phyloP scores from a whole-genome alignment of 805 yeast species.

The Candida verbasci region DNA sequence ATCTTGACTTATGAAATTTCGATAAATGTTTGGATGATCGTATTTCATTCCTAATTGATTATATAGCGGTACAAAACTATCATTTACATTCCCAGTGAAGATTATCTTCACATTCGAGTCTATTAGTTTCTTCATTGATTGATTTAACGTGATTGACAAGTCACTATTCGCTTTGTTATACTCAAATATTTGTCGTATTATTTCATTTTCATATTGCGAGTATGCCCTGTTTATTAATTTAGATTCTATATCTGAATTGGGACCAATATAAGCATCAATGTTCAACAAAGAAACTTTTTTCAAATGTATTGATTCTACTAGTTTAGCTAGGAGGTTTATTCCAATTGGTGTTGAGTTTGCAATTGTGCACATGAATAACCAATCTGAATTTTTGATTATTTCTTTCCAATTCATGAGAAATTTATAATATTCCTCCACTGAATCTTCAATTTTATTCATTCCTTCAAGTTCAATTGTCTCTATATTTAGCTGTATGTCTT shows the following conservation, averaged over 20 bases:
- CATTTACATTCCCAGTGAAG: slow-evolving; percentile 28
- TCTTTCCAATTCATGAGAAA: slow-evolving; percentile 32
- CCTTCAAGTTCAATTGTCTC: slow-evolving; percentile 40
- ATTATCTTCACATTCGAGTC: slow-evolving; percentile 30
- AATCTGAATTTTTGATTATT: slow-evolving; percentile 25
- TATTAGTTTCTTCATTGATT: slow-evolving; percentile 14
- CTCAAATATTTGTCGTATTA: slow-evolving; percentile 33
- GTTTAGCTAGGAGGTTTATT: slow-evolving; percentile 20
- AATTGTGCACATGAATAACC: slow-evolving; percentile 29
- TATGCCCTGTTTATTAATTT: slow-evolving; percentile 36
- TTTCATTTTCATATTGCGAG: slow-evolving; percentile 30
- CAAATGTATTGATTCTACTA: slow-evolving; percentile 7
- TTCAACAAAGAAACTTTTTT: slow-evolving; percentile 28
- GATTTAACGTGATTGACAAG: slow-evolving; percentile 14
- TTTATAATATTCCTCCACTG: slow-evolving; percentile 21
- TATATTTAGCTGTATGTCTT: slow-evolving; percentile 16
- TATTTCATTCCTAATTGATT: slow-evolving; percentile 26
- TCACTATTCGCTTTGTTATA: slow-evolving; percentile 19
- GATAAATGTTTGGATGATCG: slow-evolving; percentile 35
- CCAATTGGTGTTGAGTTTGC: slow-evolving; percentile 32
- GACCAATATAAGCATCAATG: slow-evolving; percentile 35
- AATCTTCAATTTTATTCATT: slow-evolving; percentile 27
- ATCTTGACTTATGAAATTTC: slow-evolving; percentile 18
- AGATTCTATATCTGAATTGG: slow-evolving; percentile 26
- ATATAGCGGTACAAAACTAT: slow-evolving; percentile 33